Conservation (phyloP, 2,329 filamentous ascomycete genomes). For the Saccharata proteae region DNA sequence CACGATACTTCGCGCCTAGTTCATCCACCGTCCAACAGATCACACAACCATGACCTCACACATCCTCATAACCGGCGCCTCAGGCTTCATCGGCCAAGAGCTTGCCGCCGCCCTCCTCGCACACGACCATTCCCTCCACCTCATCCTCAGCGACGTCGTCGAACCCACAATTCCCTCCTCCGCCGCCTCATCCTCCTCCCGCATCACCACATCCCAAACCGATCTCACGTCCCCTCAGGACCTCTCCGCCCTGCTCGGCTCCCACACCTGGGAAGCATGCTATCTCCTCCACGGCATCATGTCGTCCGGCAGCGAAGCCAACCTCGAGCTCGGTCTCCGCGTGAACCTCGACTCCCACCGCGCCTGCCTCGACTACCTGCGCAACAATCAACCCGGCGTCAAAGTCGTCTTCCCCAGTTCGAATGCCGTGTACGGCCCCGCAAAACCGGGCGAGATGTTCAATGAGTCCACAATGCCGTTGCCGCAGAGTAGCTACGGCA, state of each 20-base stretch:
- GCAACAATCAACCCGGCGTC: constrained; percentile 35
- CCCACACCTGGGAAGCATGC: constrained; percentile 9
- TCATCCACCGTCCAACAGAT: constrained; percentile 1
- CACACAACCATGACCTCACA: constrained; percentile 1
- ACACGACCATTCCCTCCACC: constrained; percentile 5
- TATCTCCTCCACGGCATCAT: constrained; percentile 54
- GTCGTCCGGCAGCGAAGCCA: constrained; percentile 47
- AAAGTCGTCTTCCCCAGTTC: constrained; percentile 46
- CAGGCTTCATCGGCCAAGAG: constrained; percentile 13
- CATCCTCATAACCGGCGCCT: constrained; percentile 13
- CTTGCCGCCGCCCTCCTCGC: constrained; percentile 10
- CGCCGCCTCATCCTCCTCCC: background rate
- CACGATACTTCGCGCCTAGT: too few relatives aligned
- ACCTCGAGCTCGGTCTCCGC: constrained; percentile 43
- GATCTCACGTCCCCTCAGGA: constrained; percentile 9
- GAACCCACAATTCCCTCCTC: constrained; percentile 8
- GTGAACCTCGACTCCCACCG: constrained; percentile 47
- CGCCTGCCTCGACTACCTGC: constrained; percentile 38
- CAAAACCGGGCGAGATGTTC: constrained; percentile 15
- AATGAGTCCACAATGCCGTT: constrained; percentile 33
- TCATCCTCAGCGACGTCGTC: constrained; percentile 11
- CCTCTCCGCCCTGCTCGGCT: background rate
- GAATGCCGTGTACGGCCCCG: constrained; percentile 46
- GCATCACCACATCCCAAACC: constrained; percentile 7
- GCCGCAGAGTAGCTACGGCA: constrained; percentile 47